Base-by-base conservation (phyloP, 176 grass and related monocot species). In the Poa annua region DNA sequence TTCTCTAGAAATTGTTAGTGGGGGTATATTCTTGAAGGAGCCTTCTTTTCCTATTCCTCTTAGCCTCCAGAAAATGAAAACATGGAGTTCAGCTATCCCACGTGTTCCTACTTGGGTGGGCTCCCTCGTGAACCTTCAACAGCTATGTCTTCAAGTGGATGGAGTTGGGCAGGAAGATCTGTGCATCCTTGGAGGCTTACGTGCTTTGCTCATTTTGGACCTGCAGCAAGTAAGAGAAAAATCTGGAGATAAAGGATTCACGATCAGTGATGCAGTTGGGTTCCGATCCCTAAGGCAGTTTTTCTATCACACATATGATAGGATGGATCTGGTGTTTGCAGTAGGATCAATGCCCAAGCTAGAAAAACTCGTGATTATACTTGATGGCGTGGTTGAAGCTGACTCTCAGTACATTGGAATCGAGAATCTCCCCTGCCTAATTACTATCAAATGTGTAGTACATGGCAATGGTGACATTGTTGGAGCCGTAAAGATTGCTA, bases 21-120 rank as follows among this genome's bases (percentile, higher is more conserved):
- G 0, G 3, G 2, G 1, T 3, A 1, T 1, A 7, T 3, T 35
- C 29, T 35, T 66, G 57, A 1, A 61, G 62, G 13, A 0, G 35
- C 15, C 15, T 64, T 7, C 3, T 25, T 64, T 25, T 15, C 53
- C 50, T 55, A 7, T 4, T 2, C 13, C 2, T 6, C 26, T 33
- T 4, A 17, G 13, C 1, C 26, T 64, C 61, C 5, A 16, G 26
- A 33, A 64, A 3, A 29, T 64, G 15, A 2, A 3, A 64, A 8
- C 2, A 16, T 1, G 2, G 3, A 0, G 0, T 33, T 16, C 57
- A 7, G 13, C 4, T 1, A 0, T 16, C 26, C 26, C 5, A 1
- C 6, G 7, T 2, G 4, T 64, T 17, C 26, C 61, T 0, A 64
- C 7, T 33, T 64, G 61, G 61, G 26, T 17, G 14, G 8, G 26